Evolutionary conservation across 768 basidiomycete species (phyloP), one percentile per base, ranked within the genome.

Genomic region (Udeniomyces megalosporus): DNA sequence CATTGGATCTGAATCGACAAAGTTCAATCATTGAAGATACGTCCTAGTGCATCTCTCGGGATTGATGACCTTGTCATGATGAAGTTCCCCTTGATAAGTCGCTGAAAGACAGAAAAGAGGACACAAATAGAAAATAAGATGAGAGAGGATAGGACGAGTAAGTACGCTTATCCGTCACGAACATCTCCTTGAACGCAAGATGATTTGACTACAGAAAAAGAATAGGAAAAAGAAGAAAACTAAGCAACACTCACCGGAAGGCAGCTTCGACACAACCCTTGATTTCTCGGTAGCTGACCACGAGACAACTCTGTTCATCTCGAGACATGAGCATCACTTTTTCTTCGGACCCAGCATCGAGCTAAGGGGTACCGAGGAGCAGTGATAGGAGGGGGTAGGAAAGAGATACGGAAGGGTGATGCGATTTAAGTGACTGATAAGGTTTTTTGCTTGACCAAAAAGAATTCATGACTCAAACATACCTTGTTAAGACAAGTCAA

Each of bases 291-390:
- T 91, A 95, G 71, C 82, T 87, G 45, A 95, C 90, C 10, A 93
- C 87, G 17, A 96, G 79, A 71, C 91, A 95, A 69, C 85, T 91
- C 76, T 93, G 92, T 71, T 97, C 95, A 71, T 99, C 93, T 50
- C 93, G 79, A 6, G 90, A 83, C 29, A 95, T 82, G 28, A 99
- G 80, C 91, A 96, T 93, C 67, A 99, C 78, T 66, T 84, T 84
- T 72, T 99, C 95, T 48, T 97, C 93, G 15, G 85, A 81, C 6
- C 92, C 93, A 8, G 84, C 84, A 71, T 99, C 95, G 55, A 97
- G 81, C 88, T 93, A 66, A 0, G 10, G 14, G 34, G 44, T 22
- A 29, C 15, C 2, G 47, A 62, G 12, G 1, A 28, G 2, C 24
- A 54, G 59, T 4, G 24, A 28, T 24, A 57, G 61, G n/a, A 4